These are phyloP conservation scores for Cercospora zeae-maydis DNA, from an alignment of 2,329 filamentous ascomycete genomes.

Conservation along the genomic window DNA sequence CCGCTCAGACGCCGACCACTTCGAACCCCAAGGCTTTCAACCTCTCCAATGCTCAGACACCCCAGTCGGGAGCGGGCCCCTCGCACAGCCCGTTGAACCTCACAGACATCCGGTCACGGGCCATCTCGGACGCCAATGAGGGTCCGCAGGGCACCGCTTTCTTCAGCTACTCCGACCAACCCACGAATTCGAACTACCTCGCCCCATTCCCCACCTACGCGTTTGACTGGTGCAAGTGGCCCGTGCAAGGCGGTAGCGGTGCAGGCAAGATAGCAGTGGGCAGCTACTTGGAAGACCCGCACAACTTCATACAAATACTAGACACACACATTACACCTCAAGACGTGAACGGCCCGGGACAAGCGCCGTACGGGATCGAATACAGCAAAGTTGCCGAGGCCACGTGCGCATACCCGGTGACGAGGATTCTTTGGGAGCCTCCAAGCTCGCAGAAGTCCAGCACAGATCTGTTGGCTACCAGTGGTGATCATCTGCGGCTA, in stretches of 20 bases:
- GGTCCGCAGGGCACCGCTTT: slow-evolving; percentile 57
- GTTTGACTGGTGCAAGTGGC: slow-evolving; percentile 99
- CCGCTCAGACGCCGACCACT: slow-evolving; percentile 48
- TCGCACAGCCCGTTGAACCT: slow-evolving; percentile 87
- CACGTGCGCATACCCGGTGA: slow-evolving; percentile 96
- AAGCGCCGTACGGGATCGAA: slow-evolving; percentile 73
- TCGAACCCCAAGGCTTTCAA: slow-evolving; percentile 50
- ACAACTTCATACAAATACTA: slow-evolving; percentile 99
- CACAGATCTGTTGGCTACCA: slow-evolving; percentile 90
- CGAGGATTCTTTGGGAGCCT: slow-evolving; percentile 90
- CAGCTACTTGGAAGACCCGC: slow-evolving; percentile 94
- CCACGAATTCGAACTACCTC: slow-evolving; percentile 82
- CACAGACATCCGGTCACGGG: slow-evolving; percentile 83
- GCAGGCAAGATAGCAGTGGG: slow-evolving; percentile 92
- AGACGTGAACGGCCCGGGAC: slow-evolving; percentile 63
- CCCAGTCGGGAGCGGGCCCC: slow-evolving; percentile 50
- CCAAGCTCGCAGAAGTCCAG: slow-evolving; percentile 92
- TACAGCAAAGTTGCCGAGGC: slow-evolving; percentile 94
- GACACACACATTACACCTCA: slow-evolving; percentile 77
- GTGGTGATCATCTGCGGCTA: slow-evolving; percentile 85
- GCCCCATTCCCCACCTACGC: slow-evolving; percentile 95
- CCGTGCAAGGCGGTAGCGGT: slow-evolving; percentile 67
- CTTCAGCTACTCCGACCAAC: slow-evolving; percentile 65
- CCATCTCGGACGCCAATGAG: slow-evolving; percentile 76
- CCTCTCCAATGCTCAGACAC: slow-evolving; percentile 58